Evolutionary conservation across 2,329 filamentous ascomycete genomes (phyloP).

Genomic region (Lasiodiplodia sp.): DNA sequence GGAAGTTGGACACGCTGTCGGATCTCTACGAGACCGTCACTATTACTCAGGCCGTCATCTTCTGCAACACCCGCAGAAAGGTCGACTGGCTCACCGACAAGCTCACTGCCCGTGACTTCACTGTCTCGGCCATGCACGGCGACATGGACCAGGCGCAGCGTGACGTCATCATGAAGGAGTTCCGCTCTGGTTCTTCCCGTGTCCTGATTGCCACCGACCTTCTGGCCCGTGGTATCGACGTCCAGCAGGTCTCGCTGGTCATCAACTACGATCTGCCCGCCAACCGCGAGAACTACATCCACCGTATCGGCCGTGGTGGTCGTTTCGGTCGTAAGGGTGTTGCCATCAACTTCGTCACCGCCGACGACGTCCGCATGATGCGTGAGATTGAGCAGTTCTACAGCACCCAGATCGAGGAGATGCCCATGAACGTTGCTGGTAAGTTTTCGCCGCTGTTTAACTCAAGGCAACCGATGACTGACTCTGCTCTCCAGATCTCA

Average conservation of each 20-base stretch:
- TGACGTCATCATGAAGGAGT: slow-evolving; percentile 99
- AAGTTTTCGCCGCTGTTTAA: slow-evolving; percentile 43
- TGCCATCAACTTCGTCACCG: slow-evolving; percentile 99
- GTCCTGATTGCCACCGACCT: slow-evolving; percentile 98
- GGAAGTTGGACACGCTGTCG: slow-evolving; percentile 99
- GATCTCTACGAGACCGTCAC: slow-evolving; percentile 99
- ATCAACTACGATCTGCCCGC: slow-evolving; percentile 99
- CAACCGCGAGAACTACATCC: slow-evolving; percentile 99
- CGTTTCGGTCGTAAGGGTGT: slow-evolving; percentile 99
- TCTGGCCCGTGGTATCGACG: slow-evolving; percentile 98
- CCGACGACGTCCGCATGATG: slow-evolving; percentile 99
- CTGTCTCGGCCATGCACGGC: slow-evolving; percentile 99
- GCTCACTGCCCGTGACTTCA: slow-evolving; percentile 98
- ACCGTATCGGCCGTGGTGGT: slow-evolving; percentile 98
- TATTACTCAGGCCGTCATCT: slow-evolving; percentile 99
- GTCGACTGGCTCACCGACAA: slow-evolving; percentile 99
- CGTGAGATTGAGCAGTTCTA: slow-evolving; percentile 99
- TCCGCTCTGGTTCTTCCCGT: slow-evolving; percentile 97
- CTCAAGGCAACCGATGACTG: slow-evolving; percentile 32
- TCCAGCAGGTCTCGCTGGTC: slow-evolving; percentile 98
- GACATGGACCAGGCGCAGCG: slow-evolving; percentile 99
- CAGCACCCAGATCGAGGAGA: slow-evolving; percentile 99
- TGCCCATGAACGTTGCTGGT: slow-evolving; percentile 91
- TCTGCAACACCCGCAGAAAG: slow-evolving; percentile 99
- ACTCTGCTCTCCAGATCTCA: slow-evolving; percentile 41